Evolutionary conservation across 371 early-diverging fungal genomes (phyloP).

Genomic region (Mucor velutinosus): DNA sequence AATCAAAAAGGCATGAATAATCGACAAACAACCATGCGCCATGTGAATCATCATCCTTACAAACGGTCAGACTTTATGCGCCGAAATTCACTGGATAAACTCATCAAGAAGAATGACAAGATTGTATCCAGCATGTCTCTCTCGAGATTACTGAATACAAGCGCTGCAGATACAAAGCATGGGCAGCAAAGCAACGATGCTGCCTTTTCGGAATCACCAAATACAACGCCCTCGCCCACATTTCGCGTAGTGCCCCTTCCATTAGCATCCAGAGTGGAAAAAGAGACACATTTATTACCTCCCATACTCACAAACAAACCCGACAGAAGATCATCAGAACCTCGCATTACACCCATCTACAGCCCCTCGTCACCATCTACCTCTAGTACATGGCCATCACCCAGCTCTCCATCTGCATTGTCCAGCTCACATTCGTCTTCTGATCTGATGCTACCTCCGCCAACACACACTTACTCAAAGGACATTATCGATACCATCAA

Average conservation of each 20-base stretch:
- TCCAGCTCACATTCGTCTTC: conserved; percentile 4
- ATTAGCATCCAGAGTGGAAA: not conserved
- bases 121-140: conserved; percentile 27
- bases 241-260: conserved; percentile 23
- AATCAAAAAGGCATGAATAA: conserved; percentile 7
- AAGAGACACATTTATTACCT: conserved; percentile 1
- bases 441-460: not conserved
- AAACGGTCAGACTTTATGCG: conserved; percentile 28
- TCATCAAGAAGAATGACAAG: not conserved
- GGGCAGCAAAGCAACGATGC: not conserved
- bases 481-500: conserved; percentile 52
- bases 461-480: conserved; percentile 16
- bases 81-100: conserved; percentile 5
- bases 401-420: not conserved
- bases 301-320: not conserved
- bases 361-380: conserved; percentile 6
- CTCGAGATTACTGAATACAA: conserved; percentile 16
- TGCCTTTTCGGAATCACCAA: conserved; percentile 17
- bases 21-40: conserved; percentile 21
- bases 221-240: conserved; percentile 29
- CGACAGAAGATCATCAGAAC: not conserved
- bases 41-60: conserved; percentile 13
- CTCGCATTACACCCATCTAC: conserved; percentile 15
- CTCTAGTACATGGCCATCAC: not conserved
- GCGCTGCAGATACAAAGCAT: not conserved